phyloP scores from a whole-genome alignment of 768 basidiomycete genomes.

The Collybiopsis luxurians region DNA sequence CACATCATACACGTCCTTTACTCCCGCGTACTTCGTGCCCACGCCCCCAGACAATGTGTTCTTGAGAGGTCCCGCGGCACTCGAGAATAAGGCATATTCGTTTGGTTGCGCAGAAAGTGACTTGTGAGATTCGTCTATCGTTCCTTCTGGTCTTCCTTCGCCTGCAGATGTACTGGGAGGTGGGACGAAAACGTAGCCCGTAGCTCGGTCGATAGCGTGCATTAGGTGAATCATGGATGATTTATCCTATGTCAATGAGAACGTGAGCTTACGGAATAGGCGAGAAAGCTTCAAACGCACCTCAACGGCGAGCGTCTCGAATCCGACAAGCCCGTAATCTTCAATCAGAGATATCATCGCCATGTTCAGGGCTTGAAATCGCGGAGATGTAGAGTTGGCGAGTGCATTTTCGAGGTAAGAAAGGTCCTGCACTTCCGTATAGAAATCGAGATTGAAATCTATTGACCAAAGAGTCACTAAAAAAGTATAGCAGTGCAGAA shows the following conservation, averaged over 20 bases:
- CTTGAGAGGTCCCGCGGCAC: conserved; percentile 52
- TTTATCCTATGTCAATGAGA: conserved; percentile 64
- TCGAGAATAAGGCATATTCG: conserved; percentile 62
- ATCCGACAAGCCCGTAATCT: conserved; percentile 89
- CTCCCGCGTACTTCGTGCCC: neutral
- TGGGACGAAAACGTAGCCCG: conserved; percentile 88
- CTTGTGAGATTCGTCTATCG: conserved; percentile 29
- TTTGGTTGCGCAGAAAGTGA: conserved; percentile 56
- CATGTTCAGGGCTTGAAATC: conserved; percentile 79
- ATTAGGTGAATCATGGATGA: conserved; percentile 90
- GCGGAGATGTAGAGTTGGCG: conserved; percentile 53
- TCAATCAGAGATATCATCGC: conserved; percentile 92
- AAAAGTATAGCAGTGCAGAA: conserved; percentile 7
- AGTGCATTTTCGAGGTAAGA: conserved; percentile 82
- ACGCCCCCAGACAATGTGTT: neutral
- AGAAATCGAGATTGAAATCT: conserved; percentile 96
- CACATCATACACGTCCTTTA: conserved; percentile 37
- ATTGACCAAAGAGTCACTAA: neutral
- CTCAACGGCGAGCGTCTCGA: conserved; percentile 97
- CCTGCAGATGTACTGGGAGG: conserved; percentile 18
- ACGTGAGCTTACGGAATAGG: neutral
- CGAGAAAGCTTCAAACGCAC: conserved; percentile 30
- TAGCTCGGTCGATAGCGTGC: conserved; percentile 82
- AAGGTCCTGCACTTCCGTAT: conserved; percentile 97
- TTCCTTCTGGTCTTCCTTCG: conserved; percentile 26